Evolutionary conservation across 129 eudicot species (phyloP).

Genomic region (Kitagawia praeruptora): DNA sequence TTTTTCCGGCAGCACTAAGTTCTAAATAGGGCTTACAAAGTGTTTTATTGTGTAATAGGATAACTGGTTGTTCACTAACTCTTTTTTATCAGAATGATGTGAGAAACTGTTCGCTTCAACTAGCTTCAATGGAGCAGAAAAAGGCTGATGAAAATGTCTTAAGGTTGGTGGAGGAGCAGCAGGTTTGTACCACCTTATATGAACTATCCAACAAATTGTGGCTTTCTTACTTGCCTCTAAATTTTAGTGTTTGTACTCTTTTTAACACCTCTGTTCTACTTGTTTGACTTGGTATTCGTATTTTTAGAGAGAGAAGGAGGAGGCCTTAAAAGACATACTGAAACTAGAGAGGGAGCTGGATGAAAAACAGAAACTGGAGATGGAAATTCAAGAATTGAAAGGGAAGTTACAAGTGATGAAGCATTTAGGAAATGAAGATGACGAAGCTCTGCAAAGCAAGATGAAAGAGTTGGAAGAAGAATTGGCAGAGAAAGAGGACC

Average conservation of each 20-base stretch:
- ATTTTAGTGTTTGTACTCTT: background rate
- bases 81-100: slow-evolving; percentile 47
- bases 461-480: slow-evolving; percentile 60
- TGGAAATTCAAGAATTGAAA: slow-evolving; percentile 86
- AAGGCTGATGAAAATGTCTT: slow-evolving; percentile 90
- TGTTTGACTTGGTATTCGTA: slow-evolving; percentile 9
- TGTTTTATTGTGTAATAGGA: background rate
- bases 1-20: background rate
- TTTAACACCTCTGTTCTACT: background rate
- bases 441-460: slow-evolving; percentile 59
- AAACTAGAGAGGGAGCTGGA: slow-evolving; percentile 65
- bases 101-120: slow-evolving; percentile 62
- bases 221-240: background rate
- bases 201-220: background rate
- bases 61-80: slow-evolving; percentile 12
- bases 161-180: slow-evolving; percentile 81
- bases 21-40: background rate
- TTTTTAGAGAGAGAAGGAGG: slow-evolving; percentile 83
- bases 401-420: slow-evolving; percentile 88
- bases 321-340: slow-evolving; percentile 56
- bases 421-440: slow-evolving; percentile 78
- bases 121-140: slow-evolving; percentile 86
- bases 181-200: slow-evolving; percentile 33
- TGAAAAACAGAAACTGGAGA: slow-evolving; percentile 78
- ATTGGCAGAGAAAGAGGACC: slow-evolving; percentile 48